Base-by-base conservation (phyloP, 2,329 filamentous ascomycete genomes). In the Aspergillus brasiliensis region DNA sequence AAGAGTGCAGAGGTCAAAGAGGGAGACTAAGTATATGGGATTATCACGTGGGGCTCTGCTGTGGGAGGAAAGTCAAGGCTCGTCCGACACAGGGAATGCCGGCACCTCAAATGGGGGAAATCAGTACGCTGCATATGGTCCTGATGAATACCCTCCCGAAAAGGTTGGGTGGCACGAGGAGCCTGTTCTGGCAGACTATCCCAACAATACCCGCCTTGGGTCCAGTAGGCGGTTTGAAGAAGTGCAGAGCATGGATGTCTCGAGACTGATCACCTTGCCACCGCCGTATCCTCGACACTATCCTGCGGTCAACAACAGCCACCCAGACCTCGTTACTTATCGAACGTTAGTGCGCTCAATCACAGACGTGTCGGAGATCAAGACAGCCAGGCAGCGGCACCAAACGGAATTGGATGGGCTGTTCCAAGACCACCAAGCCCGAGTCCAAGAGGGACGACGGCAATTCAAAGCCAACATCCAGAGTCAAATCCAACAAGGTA, bases 1-100 rank as follows among this genome's bases (percentile, higher is more conserved):
- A 1, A 82, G 83, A 55, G 75, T 96, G 13, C 90, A 92, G 67
- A 84, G 93, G 68, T 92, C 91, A 2, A 96, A 93, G 70, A 84
- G 92, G 46, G 94, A 97, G 77, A 95, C 92, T 2, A 97, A 97
- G 74, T 98, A 97, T 71, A 98, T 98, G 94, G 92, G 94, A 3
- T 83, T 98, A 38, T 88, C 89, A 3, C 90, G 90, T 67, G 91
- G 91, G 68, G 86, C 85, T 8, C 80, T 92, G 23, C 90, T 94
- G 68, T 91, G 88, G 85, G 81, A 85, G 44, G 75, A 77, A 17
- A 77, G 80, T 61, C 72, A 67, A 27, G 66, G 66, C 17, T 65
- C 70, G 34, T 63, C 59, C 3, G 68, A 68, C 15, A 65, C 64
- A 10, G 68, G 71, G 19, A 69, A 71, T 47, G 61, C 64, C 42